phyloP scores from a whole-genome alignment of 495 filamentous ascomycete species.

The Penicillium herquei region DNA sequence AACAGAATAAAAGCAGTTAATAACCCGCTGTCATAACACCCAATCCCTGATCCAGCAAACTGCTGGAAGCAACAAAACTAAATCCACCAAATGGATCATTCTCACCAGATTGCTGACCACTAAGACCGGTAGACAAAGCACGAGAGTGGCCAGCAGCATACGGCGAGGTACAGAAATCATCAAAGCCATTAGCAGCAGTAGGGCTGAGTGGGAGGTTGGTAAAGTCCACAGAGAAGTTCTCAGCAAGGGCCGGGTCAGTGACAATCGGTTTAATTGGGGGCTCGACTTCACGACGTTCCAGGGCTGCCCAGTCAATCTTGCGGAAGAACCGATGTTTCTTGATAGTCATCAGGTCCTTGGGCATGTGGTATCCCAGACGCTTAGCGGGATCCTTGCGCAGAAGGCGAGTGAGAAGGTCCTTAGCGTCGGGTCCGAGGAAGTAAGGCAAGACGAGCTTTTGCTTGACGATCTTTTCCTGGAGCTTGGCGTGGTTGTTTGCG shows the following conservation, averaged over 20 bases:
- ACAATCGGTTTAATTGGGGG: constrained; percentile 89
- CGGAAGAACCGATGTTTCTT: constrained; percentile 96
- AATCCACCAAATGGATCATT: constrained; percentile 90
- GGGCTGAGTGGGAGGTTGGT: constrained; percentile 81
- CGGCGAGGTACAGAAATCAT: constrained; percentile 32
- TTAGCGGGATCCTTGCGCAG: constrained; percentile 89
- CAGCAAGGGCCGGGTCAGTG: constrained; percentile 89
- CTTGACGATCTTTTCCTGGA: constrained; percentile 88
- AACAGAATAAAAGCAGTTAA: neutral
- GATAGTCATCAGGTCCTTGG: constrained; percentile 78
- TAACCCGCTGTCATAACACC: constrained; percentile 16
- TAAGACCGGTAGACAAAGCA: constrained; percentile 21
- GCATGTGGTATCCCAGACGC: constrained; percentile 82
- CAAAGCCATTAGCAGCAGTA: constrained; percentile 43
- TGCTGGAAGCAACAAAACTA: constrained; percentile 88
- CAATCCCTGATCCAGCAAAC: constrained; percentile 65
- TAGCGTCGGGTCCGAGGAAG: constrained; percentile 84
- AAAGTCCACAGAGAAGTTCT: constrained; percentile 90
- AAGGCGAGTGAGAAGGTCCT: constrained; percentile 85
- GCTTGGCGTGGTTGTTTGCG: constrained; percentile 86
- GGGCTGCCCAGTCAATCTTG: constrained; percentile 86
- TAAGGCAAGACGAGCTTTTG: constrained; percentile 85
- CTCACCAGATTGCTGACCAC: constrained; percentile 30
- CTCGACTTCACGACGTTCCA: constrained; percentile 73
- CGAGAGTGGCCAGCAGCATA: constrained; percentile 8